Conservation (phyloP, 2,329 filamentous ascomycete species). For the Fusarium coicis region DNA sequence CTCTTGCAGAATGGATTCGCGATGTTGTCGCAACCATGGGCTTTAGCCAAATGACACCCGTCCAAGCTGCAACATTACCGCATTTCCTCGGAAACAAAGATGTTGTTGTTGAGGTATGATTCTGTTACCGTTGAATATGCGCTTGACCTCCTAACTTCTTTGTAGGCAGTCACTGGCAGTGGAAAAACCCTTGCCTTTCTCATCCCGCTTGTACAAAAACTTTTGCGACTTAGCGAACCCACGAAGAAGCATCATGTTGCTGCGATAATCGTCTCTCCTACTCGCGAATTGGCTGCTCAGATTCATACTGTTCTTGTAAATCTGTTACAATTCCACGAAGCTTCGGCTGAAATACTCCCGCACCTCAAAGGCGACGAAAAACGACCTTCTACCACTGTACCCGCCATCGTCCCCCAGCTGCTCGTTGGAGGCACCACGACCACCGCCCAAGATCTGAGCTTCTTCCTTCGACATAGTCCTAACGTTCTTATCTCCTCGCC, state of each 20-base stretch:
- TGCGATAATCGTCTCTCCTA: constrained; percentile 92
- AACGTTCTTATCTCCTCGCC: constrained; percentile 93
- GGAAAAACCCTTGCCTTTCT: constrained; percentile 91
- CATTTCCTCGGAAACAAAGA: constrained; percentile 91
- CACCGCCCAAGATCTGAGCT: constrained; percentile 85
- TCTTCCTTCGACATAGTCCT: constrained; percentile 84
- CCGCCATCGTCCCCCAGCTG: constrained; percentile 83
- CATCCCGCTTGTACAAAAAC: constrained; percentile 83
- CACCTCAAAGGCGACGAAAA: constrained; percentile 66
- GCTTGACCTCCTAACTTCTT: background rate
- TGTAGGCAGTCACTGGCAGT: constrained; percentile 84
- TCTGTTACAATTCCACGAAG: constrained; percentile 83
- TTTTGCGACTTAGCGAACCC: constrained; percentile 82
- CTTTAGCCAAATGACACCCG: constrained; percentile 88
- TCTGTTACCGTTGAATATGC: accelerated
- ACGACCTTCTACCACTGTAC: constrained; percentile 56
- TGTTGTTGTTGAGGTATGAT: constrained; percentile 81
- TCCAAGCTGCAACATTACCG: constrained; percentile 92
- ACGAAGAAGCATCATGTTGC: constrained; percentile 91
- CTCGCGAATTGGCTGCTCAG: constrained; percentile 87
- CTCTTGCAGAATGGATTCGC: constrained; percentile 76
- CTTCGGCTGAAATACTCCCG: constrained; percentile 75
- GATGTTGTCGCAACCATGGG: constrained; percentile 87
- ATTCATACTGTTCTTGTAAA: constrained; percentile 84
- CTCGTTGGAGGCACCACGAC: constrained; percentile 84